Percentiles rank a stretch among this genome's conserved stretches.
These are phyloP conservation scores for Ophiostoma triangulosporum DNA, from an alignment of 2,329 filamentous ascomycete species.

Conservation along the genomic window DNA sequence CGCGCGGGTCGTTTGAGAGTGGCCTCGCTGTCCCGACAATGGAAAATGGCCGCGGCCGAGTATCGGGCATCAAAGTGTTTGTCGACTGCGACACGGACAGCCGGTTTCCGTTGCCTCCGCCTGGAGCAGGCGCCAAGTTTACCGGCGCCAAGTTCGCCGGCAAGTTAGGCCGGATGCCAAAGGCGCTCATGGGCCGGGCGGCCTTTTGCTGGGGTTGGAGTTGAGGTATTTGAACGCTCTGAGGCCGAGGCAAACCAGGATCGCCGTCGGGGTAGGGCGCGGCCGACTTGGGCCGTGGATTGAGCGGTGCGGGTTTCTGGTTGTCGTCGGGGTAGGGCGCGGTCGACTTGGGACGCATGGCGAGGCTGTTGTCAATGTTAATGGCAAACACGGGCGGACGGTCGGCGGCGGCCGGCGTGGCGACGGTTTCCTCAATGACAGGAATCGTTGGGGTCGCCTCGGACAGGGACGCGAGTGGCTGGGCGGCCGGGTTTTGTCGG, in stretches of 20 bases:
- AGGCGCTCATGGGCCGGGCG: conserved; percentile 37
- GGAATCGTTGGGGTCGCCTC: conserved; percentile 27
- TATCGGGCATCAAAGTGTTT: conserved; percentile 25
- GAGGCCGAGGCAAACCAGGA: conserved; percentile 22
- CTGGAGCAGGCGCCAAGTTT: conserved; percentile 13
- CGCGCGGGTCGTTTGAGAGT: conserved; percentile 25
- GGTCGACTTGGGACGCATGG: conserved; percentile 36
- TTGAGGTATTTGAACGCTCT: no score
- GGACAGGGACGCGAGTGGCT: conserved; percentile 33
- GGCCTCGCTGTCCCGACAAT: conserved; percentile 12
- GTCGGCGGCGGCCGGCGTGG: conserved; percentile 16
- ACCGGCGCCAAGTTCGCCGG: no score
- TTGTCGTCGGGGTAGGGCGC: conserved; percentile 63
- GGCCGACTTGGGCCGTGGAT: conserved; percentile 31
- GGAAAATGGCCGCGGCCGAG: conserved; percentile 23
- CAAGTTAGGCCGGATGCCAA: conserved; percentile 43
- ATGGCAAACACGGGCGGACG: conserved; percentile 38
- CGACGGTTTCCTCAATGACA: not conserved
- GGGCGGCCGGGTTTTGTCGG: conserved; percentile 21
- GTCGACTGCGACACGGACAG: conserved; percentile 31
- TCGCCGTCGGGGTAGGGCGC: conserved; percentile 44
- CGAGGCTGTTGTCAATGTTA: conserved; percentile 28
- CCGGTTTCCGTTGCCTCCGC: conserved; percentile 12
- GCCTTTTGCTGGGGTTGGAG: conserved; percentile 25
- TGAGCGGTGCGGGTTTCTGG: conserved; percentile 35